Evolutionary conservation across 1,284 basidiomycete genomes (phyloP), one percentile per base, ranked within the genome.

Genomic region (Trichosporon faecale): DNA sequence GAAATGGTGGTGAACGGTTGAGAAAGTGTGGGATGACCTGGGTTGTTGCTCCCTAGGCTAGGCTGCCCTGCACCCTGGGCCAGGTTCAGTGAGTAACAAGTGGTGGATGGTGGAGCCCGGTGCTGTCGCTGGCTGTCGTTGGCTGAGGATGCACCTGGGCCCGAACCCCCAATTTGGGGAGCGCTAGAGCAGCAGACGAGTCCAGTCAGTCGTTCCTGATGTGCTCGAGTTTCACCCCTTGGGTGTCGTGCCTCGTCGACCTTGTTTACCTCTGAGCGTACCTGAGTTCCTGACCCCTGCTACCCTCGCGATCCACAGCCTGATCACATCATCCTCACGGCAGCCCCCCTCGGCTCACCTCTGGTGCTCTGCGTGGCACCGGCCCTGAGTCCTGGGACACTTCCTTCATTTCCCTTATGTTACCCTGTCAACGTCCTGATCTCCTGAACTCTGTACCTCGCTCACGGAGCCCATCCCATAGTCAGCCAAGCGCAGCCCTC

Each of bases 281-380:
- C 49, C 49, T 52, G 23, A 11, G 49, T 52, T 52, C 49, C 49
- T 52, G 49, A 52, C 49, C 49, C 49, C 49, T 23, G 21, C 6
- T 3, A 3, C 49, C 49, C 49, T 52, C 49, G 8, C 49, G 21
- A 52, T 3, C 18, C 49, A 52, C 6, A 7, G 49, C 18, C 18
- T 52, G 49, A 52, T 52, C 49, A 52, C 49, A 52, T 52, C 49
- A 52, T 52, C 49, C 49, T 52, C 49, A 52, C 21, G 49, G 49
- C 49, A 23, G 11, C 21, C 23, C 9, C 18, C 49, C 49, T 52
- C 18, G 49, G 49, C 23, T n/a, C n/a, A n/a, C n/a, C n/a, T 18
- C 16, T 44, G 16, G n/a, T 12, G 40, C 40, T 18, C 12, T 44
- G 33, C 33, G 5, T 44, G 6, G 40, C 16, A 21, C 49, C 23